Base-by-base conservation (phyloP, 1,284 basidiomycete genomes). In the Ganoderma leucocontextum region DNA sequence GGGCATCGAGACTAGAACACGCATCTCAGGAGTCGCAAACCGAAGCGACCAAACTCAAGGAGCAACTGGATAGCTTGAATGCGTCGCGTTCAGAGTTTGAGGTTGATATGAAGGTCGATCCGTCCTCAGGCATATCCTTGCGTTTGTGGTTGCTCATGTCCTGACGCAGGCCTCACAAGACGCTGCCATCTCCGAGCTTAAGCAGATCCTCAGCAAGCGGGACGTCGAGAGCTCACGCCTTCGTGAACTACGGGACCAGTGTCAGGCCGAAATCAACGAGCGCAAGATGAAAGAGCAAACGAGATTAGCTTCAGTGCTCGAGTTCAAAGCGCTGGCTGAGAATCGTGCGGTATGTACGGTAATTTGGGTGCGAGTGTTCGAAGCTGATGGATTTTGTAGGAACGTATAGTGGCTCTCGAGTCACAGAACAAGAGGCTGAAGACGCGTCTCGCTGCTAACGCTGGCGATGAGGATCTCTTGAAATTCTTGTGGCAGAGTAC, bases 231-330 rank as follows among this genome's bases (percentile, higher is more conserved):
- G 91, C 67, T 82, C 86, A 19, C 89, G 96, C 58, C 83, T 98
- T 41, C 89, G 96, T 35, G 92, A 93, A 60, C 87, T 92, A 72
- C 89, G 96, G 47, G 95, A 98, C 75, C 93, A 95, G 70, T 82
- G 87, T 58, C 81, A 82, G 15, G 88, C 91, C 2, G 95, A 97
- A 75, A 76, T 96, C 44, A 81, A 85, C 44, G 94, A 96, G 76
- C 86, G 91, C 65, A 91, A 88, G 77, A 86, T 89, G 35, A 88
- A 86, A 71, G 93, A 95, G 49, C 79, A 80, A 55, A 83, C 89
- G 64, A 93, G 91, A 77, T 75, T 86, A 55, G 82, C 87, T n/a
- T 89, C 90, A 19, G 77, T 88, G 6, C 87, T 93, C 55, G 93
- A 97, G 77, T 84, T 92, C 66, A 92, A 93, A 76, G 84, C 84